A percentile compares a stretch with the other conserved stretches of the same genome.
Evolutionary conservation across 2,329 filamentous ascomycete species (phyloP).

Genomic region (Cordyceps farinosa): DNA sequence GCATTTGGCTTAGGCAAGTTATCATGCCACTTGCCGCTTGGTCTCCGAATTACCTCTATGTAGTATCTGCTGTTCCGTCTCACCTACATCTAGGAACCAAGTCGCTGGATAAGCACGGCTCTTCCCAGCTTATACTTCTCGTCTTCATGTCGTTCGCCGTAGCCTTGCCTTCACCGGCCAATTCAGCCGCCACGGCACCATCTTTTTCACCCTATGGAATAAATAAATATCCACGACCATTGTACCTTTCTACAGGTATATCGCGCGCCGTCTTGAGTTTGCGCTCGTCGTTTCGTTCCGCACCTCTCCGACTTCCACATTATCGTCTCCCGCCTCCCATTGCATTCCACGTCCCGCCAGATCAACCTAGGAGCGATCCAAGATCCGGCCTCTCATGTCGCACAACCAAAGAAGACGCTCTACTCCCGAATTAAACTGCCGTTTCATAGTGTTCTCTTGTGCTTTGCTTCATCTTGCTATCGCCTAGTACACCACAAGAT

Average conservation of each 20-base stretch:
- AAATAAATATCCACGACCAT: constrained; percentile 21
- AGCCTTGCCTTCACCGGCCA: background rate
- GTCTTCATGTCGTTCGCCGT: background rate
- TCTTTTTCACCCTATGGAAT: background rate
- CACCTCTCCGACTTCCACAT: constrained; percentile 37
- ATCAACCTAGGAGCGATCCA: constrained; percentile 31
- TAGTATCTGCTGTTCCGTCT: too few species aligned
- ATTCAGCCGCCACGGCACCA: background rate
- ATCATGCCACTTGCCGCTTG: too few species aligned
- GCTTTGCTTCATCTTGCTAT: too few species aligned
- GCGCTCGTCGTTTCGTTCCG: constrained; percentile 28
- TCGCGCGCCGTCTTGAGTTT: constrained; percentile 35
- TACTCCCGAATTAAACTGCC: too few species aligned
- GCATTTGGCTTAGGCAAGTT: too few species aligned
- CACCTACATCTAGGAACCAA: background rate
- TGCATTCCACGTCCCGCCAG: constrained; percentile 31
- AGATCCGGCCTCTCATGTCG: constrained; percentile 31
- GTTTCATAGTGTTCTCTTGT: too few species aligned
- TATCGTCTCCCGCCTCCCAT: constrained; percentile 37
- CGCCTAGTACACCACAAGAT: too few species aligned
- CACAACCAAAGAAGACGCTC: constrained; percentile 16
- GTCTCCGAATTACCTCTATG: too few species aligned
- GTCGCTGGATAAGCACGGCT: background rate
- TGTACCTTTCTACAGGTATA: constrained; percentile 32
- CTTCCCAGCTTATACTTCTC: too few species aligned